Conservation (phyloP, 352 stramenopile genomes). For the Globisporangium cederbergense region DNA sequence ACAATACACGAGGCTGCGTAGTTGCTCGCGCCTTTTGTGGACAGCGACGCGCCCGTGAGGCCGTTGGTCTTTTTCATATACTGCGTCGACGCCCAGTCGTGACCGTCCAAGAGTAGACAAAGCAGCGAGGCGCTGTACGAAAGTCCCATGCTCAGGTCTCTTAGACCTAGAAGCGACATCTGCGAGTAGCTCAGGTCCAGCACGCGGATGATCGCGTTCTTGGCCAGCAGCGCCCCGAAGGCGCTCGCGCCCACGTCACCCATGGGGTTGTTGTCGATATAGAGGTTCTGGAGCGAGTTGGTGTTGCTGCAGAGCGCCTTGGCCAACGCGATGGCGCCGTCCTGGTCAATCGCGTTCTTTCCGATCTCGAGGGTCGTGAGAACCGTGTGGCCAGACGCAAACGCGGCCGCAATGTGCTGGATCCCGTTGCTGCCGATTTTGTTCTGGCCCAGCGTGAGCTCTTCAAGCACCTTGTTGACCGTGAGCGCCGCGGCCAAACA, state of each 20-base stretch:
- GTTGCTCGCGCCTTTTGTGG: slow-evolving; percentile 59
- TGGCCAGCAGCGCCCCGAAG: slow-evolving; percentile 63
- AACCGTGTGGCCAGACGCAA: slow-evolving; percentile 43
- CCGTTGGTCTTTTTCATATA: slow-evolving; percentile 75
- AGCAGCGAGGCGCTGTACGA: slow-evolving; percentile 59
- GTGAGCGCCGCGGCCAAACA: slow-evolving; percentile 52
- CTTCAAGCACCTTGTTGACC: slow-evolving; percentile 55
- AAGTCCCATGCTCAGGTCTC: slow-evolving; percentile 66
- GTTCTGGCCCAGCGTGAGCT: slow-evolving; percentile 79
- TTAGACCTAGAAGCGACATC: slow-evolving; percentile 71
- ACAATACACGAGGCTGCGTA: slow-evolving; percentile 75
- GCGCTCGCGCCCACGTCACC: slow-evolving; percentile 64
- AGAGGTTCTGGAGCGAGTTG: slow-evolving; percentile 76
- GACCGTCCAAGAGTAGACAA: slow-evolving; percentile 71
- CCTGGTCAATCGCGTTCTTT: slow-evolving; percentile 72
- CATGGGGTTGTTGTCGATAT: slow-evolving; percentile 85
- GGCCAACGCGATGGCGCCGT: slow-evolving; percentile 64
- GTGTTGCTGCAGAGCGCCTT: slow-evolving; percentile 45
- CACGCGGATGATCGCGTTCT: slow-evolving; percentile 69
- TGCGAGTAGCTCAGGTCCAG: slow-evolving; percentile 81
- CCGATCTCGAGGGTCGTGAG: slow-evolving; percentile 75
- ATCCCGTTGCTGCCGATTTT: slow-evolving; percentile 60
- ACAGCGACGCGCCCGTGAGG: slow-evolving; percentile 59
- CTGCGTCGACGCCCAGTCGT: slow-evolving; percentile 82
- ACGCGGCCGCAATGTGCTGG: slow-evolving; percentile 51